Percentiles rank a stretch among this genome's conserved stretches.
These are phyloP conservation scores for Microthyrium microscopicum DNA, from an alignment of 2,329 filamentous ascomycete genomes.

Conservation along the genomic window DNA sequence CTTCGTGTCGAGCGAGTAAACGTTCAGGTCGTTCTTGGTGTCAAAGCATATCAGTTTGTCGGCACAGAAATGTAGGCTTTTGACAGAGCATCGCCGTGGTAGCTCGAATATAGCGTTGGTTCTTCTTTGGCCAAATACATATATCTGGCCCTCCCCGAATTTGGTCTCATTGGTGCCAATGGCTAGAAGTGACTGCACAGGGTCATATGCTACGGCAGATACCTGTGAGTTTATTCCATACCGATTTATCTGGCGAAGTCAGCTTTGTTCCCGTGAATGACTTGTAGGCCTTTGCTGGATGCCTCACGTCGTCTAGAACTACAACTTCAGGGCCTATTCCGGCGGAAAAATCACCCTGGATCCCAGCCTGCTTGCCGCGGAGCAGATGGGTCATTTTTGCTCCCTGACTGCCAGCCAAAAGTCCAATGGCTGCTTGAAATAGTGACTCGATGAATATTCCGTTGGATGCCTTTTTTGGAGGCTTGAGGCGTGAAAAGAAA, in stretches of 20 bases:
- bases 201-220: conserved; percentile 78
- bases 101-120: conserved; percentile 61
- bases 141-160: conserved; percentile 75
- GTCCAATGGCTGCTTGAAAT: no score
- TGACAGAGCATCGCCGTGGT: conserved; percentile 56
- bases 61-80: conserved; percentile 65
- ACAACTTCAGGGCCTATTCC: conserved; percentile 66
- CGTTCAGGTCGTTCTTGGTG: conserved; percentile 64
- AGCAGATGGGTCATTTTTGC: conserved; percentile 66
- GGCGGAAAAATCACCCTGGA: conserved; percentile 78
- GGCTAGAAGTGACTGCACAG: conserved; percentile 81
- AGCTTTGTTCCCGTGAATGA: conserved; percentile 1
- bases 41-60: conserved; percentile 77
- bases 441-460: no score
- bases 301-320: conserved; percentile 55
- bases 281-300: conserved; percentile 13
- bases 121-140: conserved; percentile 69
- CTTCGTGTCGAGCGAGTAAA: conserved; percentile 66
- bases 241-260: conserved; percentile 38
- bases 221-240: conserved; percentile 55
- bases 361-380: conserved; percentile 80
- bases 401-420: no score
- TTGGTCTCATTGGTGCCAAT: conserved; percentile 78
- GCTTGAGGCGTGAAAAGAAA: no score
- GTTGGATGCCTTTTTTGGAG: no score